Percentiles rank a stretch among this genome's conserved stretches.
phyloP scores from a whole-genome alignment of 148 eudicot genomes.

The Rhododendron henanense region DNA sequence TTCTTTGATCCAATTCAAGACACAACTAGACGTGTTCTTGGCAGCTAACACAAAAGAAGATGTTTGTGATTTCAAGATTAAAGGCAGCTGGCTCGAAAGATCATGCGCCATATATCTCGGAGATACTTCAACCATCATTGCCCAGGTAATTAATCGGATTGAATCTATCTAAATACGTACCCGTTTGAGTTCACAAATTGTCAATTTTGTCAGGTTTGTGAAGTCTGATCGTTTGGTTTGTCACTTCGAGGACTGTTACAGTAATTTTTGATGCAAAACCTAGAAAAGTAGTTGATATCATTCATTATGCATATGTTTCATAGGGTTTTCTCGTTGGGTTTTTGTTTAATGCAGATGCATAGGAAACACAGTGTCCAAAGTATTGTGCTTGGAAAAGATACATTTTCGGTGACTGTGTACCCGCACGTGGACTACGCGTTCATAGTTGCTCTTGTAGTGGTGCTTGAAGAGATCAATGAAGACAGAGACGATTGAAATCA shows the following conservation, averaged over 20 bases:
- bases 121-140: slow-evolving; percentile 23
- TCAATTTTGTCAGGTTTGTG: neutral
- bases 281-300: no score
- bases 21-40: slow-evolving; percentile 43
- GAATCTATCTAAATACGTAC: neutral
- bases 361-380: slow-evolving; percentile 13
- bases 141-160: slow-evolving; percentile 20
- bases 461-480: slow-evolving; percentile 10
- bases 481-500: neutral
- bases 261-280: no score
- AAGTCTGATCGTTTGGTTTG: no score
- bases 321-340: neutral
- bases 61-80: slow-evolving; percentile 23
- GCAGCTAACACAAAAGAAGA: slow-evolving; percentile 24
- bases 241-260: no score
- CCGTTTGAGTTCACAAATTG: neutral
- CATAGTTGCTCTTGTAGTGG: slow-evolving; percentile 22
- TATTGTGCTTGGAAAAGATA: slow-evolving; percentile 21
- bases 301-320: no score
- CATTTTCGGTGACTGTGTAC: slow-evolving; percentile 24
- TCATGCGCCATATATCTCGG: slow-evolving; percentile 31
- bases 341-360: slow-evolving; percentile 19
- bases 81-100: slow-evolving; percentile 25
- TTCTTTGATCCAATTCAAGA: slow-evolving; percentile 37
- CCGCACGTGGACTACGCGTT: slow-evolving; percentile 31